Evolutionary conservation across 1,284 basidiomycete species (phyloP).

Genomic region (Lignosus rhinocerotis): DNA sequence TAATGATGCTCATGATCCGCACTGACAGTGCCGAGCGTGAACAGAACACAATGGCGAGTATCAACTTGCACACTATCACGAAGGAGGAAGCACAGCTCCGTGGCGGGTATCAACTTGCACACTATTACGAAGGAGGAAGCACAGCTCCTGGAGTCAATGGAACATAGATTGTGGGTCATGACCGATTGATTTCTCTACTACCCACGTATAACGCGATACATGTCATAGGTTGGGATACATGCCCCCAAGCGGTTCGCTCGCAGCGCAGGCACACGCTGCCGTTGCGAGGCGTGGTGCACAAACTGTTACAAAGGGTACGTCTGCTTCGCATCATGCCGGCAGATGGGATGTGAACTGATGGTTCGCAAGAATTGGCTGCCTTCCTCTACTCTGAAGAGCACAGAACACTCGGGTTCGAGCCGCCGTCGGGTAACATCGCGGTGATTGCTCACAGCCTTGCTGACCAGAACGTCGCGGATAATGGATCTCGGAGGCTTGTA

Average conservation of each 20-base stretch:
- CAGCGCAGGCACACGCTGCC: slow-evolving; percentile 7
- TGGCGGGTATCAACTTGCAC: slow-evolving; percentile 7
- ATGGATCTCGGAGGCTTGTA: background rate
- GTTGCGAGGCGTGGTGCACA: slow-evolving; percentile 4
- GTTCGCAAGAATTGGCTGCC: background rate
- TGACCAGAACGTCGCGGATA: slow-evolving; percentile 6
- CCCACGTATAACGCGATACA: background rate
- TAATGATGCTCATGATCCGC: background rate
- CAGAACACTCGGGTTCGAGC: slow-evolving; percentile 1
- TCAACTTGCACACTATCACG: slow-evolving; percentile 6
- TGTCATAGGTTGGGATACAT: background rate
- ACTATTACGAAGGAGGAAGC: slow-evolving; percentile 4
- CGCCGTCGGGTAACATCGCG: slow-evolving; percentile 4
- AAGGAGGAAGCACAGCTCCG: background rate
- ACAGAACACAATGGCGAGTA: slow-evolving; percentile 2
- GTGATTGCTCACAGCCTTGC: slow-evolving; percentile 8
- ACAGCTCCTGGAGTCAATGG: background rate
- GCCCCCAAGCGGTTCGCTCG: slow-evolving; percentile 2
- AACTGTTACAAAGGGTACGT: background rate
- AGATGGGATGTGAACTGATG: background rate
- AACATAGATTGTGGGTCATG: slow-evolving; percentile 4
- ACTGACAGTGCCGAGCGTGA: slow-evolving; percentile 3
- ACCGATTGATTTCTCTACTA: background rate
- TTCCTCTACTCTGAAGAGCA: slow-evolving; percentile 10
- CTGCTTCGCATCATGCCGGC: background rate